Conservation (phyloP, 495 filamentous ascomycete species). For the Cercophora sp. region DNA sequence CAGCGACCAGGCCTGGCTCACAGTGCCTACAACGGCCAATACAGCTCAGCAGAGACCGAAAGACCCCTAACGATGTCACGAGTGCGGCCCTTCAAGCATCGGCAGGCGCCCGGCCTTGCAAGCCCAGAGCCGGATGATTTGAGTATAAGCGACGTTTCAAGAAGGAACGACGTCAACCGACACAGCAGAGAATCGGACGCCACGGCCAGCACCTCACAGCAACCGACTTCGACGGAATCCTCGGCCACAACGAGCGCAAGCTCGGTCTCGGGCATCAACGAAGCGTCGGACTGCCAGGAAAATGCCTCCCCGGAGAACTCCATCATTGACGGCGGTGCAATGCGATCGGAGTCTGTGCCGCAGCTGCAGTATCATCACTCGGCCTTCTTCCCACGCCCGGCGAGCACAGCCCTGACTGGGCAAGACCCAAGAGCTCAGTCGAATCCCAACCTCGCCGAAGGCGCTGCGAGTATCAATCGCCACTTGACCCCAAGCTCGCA, state of each 20-base stretch:
- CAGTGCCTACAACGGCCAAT: constrained; percentile 4
- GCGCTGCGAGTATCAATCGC: constrained; percentile 44
- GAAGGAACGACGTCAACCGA: constrained; percentile 33
- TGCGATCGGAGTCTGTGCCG: constrained; percentile 41
- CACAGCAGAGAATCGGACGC: constrained; percentile 47
- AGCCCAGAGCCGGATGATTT: constrained; percentile 29
- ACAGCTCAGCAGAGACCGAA: constrained; percentile 3
- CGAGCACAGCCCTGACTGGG: constrained; percentile 32
- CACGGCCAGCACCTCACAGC: constrained; percentile 41
- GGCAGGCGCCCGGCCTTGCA: constrained; percentile 10
- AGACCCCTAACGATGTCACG: constrained; percentile 14
- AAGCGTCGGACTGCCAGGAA: constrained; percentile 37
- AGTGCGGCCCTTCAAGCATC: constrained; percentile 6
- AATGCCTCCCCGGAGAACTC: constrained; percentile 42
- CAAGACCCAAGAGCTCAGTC: constrained; percentile 40
- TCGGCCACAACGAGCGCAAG: constrained; percentile 48
- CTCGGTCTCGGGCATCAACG: constrained; percentile 45
- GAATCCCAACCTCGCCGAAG: constrained; percentile 42
- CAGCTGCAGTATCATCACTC: constrained; percentile 56
- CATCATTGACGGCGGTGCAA: constrained; percentile 32
- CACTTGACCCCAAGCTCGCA: constrained; percentile 54
- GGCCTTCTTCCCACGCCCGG: constrained; percentile 35
- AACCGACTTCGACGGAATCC: constrained; percentile 39
- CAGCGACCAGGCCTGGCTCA: background rate
- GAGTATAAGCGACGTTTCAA: constrained; percentile 30